Conservation (phyloP, 768 basidiomycete genomes). For the Mycena albidolilacea region DNA sequence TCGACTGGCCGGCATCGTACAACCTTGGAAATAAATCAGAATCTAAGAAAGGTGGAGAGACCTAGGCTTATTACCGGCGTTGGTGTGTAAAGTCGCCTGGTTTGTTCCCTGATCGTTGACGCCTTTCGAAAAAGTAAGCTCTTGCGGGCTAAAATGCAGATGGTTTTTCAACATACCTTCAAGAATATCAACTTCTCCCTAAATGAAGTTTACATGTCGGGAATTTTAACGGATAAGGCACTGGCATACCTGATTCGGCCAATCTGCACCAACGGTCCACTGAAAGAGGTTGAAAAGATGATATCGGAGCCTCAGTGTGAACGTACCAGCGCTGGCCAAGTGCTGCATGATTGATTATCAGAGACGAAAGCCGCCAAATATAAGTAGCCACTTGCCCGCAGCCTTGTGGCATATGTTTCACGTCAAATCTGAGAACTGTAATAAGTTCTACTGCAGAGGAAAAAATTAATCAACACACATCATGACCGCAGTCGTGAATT, state of each 20-base stretch:
- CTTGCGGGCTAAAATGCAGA: too few species aligned
- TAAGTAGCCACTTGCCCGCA: background rate
- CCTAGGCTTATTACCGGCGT: conserved; percentile 51
- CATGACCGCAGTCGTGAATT: too few species aligned
- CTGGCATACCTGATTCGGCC: background rate
- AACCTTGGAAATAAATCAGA: conserved; percentile 51
- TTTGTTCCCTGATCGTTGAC: conserved; percentile 71
- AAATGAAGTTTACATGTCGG: background rate
- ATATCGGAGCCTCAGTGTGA: too few species aligned
- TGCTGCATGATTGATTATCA: conserved; percentile 3
- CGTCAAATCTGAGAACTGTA: too few species aligned
- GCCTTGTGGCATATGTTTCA: too few species aligned
- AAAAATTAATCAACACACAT: background rate
- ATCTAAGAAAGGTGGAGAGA: background rate
- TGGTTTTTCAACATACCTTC: conserved; percentile 44
- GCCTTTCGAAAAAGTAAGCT: conserved; percentile 43
- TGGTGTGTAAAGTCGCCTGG: conserved; percentile 70
- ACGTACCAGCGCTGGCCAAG: too few species aligned
- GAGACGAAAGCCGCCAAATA: too few species aligned
- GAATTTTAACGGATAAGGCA: too few species aligned
- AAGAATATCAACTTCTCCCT: conserved; percentile 69
- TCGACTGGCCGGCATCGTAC: conserved; percentile 66
- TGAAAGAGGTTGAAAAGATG: too few species aligned
- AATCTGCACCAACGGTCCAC: too few species aligned
- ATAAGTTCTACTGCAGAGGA: too few species aligned